Evolutionary conservation across 2,329 filamentous ascomycete species (phyloP), one percentile per base, ranked within the genome.

Genomic region (Parastagonospora nodorum): DNA sequence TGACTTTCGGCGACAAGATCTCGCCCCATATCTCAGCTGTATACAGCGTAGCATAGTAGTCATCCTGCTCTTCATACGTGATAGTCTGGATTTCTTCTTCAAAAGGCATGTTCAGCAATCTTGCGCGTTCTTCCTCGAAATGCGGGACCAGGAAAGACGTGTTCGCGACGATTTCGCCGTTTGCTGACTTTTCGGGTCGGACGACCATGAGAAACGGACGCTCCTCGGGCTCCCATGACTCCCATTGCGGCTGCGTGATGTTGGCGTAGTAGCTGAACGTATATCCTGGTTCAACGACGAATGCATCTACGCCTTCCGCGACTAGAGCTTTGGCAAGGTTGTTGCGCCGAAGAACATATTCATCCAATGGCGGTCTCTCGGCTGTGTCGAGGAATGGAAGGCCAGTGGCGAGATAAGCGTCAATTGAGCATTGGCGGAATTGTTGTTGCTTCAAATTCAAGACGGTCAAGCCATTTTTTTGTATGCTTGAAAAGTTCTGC

Each of bases 241-340:
- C 84, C 84, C 84, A 87, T 52, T 86, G 80, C 0, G 65, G 67
- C 61, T 87, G 84, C 1, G 82, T 84, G 36, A 84, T 76, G 60
- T 87, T 87, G 40, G 77, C 84, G 61, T 85, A 87, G 66, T 87
- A 85, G 69, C 84, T 80, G 57, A 87, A 86, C 0, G 83, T 85
- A 61, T 85, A 87, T 2, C 84, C 84, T 1, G 85, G 85, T 61
- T 88, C 85, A 1, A 86, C 74, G 2, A 85, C 74, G 55, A 87
- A 87, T 0, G 82, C 84, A 65, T 86, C 83, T 1, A 80, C 68
- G 1, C 69, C 72, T 36, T 83, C 80, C 0, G 69, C 70, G 9
- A 75, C 72, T n/a, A 87, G 69, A 8, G 84, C 84, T 49, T 70
- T 63, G 1, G 84, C 84, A 1, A 87, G 74, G n/a, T 78, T 77